phyloP scores from a whole-genome alignment of 176 grass and related monocot genomes.

The Cocos nucifera region DNA sequence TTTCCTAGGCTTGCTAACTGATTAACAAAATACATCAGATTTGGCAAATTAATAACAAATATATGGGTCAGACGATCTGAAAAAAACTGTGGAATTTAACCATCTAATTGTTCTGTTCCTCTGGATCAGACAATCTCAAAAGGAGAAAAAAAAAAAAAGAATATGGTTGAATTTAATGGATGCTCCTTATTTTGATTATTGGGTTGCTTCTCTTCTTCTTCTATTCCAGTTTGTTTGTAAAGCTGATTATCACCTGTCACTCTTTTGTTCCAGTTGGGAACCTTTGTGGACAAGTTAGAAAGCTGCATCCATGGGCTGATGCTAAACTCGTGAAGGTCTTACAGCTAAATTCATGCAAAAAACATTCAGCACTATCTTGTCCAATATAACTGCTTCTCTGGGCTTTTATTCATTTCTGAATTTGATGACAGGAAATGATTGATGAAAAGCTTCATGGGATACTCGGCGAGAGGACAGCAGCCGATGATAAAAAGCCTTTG shows the following conservation, averaged over 20 bases:
- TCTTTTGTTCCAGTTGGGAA: conserved; percentile 49
- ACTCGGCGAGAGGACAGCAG: conserved; percentile 77
- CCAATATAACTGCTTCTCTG: conserved; percentile 16
- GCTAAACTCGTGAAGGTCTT: conserved; percentile 79
- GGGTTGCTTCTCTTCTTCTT: not conserved
- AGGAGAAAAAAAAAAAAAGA: too few species aligned
- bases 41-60: too few species aligned
- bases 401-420: conserved; percentile 10
- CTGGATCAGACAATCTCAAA: too few species aligned
- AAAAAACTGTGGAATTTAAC: too few species aligned
- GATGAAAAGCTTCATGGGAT: conserved; percentile 68
- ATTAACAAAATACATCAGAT: too few species aligned
- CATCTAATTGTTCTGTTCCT: too few species aligned
- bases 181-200: not conserved
- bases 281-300: conserved; percentile 82
- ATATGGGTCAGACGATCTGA: too few species aligned
- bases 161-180: too few species aligned
- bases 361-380: not conserved
- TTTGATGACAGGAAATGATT: conserved; percentile 63
- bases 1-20: too few species aligned
- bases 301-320: conserved; percentile 86
- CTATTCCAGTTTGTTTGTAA: too few species aligned
- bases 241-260: too few species aligned
- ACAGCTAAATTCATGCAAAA: not conserved
- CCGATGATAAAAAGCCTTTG: conserved; percentile 82